Base-by-base conservation (phyloP, 129 eudicot species). In the Erigeron canadensis region DNA sequence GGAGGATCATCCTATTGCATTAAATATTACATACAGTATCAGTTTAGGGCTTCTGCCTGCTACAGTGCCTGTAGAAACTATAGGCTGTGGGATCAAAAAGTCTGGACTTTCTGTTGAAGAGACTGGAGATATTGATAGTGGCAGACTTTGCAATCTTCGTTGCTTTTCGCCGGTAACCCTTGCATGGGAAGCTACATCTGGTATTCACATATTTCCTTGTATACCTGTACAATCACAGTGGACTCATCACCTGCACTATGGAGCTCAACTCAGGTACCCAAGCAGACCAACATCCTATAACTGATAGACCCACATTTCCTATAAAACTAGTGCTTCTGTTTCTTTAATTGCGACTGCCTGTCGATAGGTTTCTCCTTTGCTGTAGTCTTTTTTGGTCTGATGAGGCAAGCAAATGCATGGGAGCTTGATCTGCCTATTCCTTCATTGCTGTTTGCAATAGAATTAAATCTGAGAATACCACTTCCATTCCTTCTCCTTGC, bases 111-210 rank as follows among this genome's bases (percentile, higher is more conserved):
- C 91, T 63, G 82, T 62, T 78, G 95, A 92, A 75, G 97, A 87
- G 75, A 83, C 83, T 64, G 90, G 83, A 67, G 97, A 90, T 53
- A 75, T 66, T 62, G 94, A 86, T 73, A 76, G 43, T 54, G 86
- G 75, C 37, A 86, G 75, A 76, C 93, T 90, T 70, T 95, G 99
- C 86, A 95, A 82, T 79, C 86, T 86, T 44, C 88, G 99, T 47
- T 95, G 99, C 83, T 95, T 95, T 73, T 97, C 99, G 17, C 93
- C 99, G 69, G 96, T 90, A 7, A 96, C 96, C 47, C 91, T 95
- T 77, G 91, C 89, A 63, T 86, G 94, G 97, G 99, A 95, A 75
- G 58, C 79, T 43, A 83, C 80, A 79, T 90, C 99, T 69, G 99
- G 97, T 79, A 85, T 95, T 65, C 96, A 86, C 70, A 72, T 95